Percentiles rank a stretch among this genome's conserved stretches.
Evolutionary conservation across 176 grass and related monocot species (phyloP).

Genomic region (Zea mays): Zm-B73-REFERENCE-NAM-5.0 NC_050100.1:26449001-26449500

Average conservation of each 20-base stretch:
- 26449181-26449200: not conserved
- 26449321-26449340: not conserved
- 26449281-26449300: not conserved
- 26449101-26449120: not conserved
- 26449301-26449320: not conserved
- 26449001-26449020: too few species aligned
- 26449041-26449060: too few species aligned
- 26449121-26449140: not conserved
- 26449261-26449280: not conserved
- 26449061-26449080: too few species aligned
- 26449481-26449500: conserved; percentile 25
- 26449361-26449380: not conserved
- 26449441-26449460: conserved; percentile 9
- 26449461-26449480: not conserved
- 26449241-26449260: not conserved
- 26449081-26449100: not conserved
- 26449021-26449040: too few species aligned
- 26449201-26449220: not conserved
- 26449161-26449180: not conserved
- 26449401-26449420: not conserved
- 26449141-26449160: not conserved
- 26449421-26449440: not conserved
- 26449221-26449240: not conserved
- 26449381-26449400: not conserved
- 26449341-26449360: not conserved